Percentiles rank a stretch among this genome's conserved stretches.
Conservation (phyloP, 2,329 filamentous ascomycete species). For the Beauveria sp. region DNA sequence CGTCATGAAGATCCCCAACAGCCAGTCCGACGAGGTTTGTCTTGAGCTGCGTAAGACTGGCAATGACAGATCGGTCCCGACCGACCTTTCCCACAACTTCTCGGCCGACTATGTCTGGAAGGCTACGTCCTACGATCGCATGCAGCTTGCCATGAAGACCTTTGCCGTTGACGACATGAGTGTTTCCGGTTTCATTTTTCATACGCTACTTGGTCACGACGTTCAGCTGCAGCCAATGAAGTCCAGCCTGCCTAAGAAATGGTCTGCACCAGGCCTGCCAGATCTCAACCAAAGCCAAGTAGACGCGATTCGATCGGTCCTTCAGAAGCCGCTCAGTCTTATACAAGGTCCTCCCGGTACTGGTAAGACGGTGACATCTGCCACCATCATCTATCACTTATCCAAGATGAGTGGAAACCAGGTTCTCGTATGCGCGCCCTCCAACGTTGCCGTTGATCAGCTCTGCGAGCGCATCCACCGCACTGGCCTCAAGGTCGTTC, state of each 20-base stretch:
- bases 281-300: conserved; percentile 95
- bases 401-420: conserved; percentile 93
- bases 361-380: conserved; percentile 96
- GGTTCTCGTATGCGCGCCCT: conserved; percentile 92
- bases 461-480: conserved; percentile 94
- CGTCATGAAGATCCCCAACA: conserved; percentile 98
- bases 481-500: conserved; percentile 92
- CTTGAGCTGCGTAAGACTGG: conserved; percentile 90
- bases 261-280: conserved; percentile 86
- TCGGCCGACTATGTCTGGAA: conserved; percentile 99
- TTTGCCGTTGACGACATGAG: conserved; percentile 98
- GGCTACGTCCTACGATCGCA: conserved; percentile 96
- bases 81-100: conserved; percentile 95
- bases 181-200: conserved; percentile 97
- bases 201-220: conserved; percentile 90
- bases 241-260: conserved; percentile 91
- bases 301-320: conserved; percentile 88
- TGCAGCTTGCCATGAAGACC: conserved; percentile 99
- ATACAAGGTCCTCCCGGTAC: conserved; percentile 97
- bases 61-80: conserved; percentile 92
- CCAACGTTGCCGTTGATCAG: conserved; percentile 97
- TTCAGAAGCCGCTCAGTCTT: conserved; percentile 87
- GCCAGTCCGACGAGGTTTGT: conserved; percentile 94
- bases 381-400: conserved; percentile 96
- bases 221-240: conserved; percentile 94